Percentiles rank a stretch among this genome's conserved stretches.
Conservation (phyloP, 345 rosid genomes). For the Arabis alpina region DNA sequence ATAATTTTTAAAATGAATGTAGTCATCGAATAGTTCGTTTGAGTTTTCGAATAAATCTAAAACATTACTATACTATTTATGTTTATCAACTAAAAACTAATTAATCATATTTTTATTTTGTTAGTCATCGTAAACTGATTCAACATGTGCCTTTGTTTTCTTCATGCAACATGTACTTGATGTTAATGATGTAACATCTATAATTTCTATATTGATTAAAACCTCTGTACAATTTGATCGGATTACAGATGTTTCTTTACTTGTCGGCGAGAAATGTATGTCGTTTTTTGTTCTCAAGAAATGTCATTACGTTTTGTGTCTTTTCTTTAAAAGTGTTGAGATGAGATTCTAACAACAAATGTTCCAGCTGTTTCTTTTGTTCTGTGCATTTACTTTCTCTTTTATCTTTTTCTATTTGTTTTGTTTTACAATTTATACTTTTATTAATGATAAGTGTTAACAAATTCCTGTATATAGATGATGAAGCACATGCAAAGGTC, state of each 20-base stretch:
- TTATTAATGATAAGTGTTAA: neutral
- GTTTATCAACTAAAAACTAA: too few species aligned
- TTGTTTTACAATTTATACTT: neutral
- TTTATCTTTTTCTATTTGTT: neutral
- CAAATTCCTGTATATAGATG: neutral
- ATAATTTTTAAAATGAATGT: too few species aligned
- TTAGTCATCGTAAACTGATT: neutral
- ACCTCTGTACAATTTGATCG: constrained; percentile 18
- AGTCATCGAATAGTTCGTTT: too few species aligned
- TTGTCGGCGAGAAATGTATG: constrained; percentile 38
- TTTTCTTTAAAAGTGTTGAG: constrained; percentile 18
- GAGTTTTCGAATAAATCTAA: too few species aligned
- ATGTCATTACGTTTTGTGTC: constrained; percentile 36
- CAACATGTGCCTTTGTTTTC: constrained; percentile 7
- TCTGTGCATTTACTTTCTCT: constrained; percentile 27
- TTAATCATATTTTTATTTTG: neutral
- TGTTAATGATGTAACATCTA: neutral
- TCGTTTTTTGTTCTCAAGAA: constrained; percentile 26
- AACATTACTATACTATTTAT: too few species aligned
- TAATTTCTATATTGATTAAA: neutral
- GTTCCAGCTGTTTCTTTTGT: constrained; percentile 40
- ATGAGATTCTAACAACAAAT: constrained; percentile 39
- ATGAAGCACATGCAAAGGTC: constrained; percentile 38
- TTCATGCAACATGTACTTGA: constrained; percentile 19
- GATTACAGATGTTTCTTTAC: constrained; percentile 26